Evolutionary conservation across 2,329 filamentous ascomycete species (phyloP).

Genomic region (Cordyceps militaris): DNA sequence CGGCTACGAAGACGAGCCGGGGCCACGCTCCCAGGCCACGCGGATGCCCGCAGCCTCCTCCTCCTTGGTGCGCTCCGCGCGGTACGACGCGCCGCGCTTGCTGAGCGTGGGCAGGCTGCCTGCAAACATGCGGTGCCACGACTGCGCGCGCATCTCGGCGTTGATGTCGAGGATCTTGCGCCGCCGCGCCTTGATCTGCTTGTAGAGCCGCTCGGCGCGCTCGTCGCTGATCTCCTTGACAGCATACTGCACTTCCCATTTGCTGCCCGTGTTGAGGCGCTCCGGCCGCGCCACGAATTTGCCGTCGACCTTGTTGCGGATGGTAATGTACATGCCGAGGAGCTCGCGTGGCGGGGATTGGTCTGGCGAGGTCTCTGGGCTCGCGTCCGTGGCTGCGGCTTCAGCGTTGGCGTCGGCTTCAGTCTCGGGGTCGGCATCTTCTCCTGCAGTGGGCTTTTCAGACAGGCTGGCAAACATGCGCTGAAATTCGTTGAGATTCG

Average conservation of each 20-base stretch:
- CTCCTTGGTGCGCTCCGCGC: constrained; percentile 45
- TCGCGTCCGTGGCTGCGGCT: background rate
- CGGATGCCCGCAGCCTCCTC: constrained; percentile 41
- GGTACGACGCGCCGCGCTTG: constrained; percentile 50
- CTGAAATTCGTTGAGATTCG: constrained; percentile 43
- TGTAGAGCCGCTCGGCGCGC: constrained; percentile 47
- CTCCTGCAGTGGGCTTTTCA: constrained; percentile 23
- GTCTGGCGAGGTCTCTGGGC: background rate
- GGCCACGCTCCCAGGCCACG: constrained; percentile 37
- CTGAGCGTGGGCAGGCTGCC: constrained; percentile 36
- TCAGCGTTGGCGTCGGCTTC: constrained; percentile 8
- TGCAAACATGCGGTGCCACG: constrained; percentile 41
- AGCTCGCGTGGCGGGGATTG: constrained; percentile 30
- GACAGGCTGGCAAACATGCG: constrained; percentile 44
- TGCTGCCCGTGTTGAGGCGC: constrained; percentile 28
- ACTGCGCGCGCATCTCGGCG: constrained; percentile 32
- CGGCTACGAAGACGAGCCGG: background rate
- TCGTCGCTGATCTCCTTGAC: constrained; percentile 52
- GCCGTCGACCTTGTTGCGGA: constrained; percentile 67
- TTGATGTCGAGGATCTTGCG: constrained; percentile 36
- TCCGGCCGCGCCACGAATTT: constrained; percentile 54
- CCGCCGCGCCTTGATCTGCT: constrained; percentile 49
- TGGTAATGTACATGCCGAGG: constrained; percentile 63
- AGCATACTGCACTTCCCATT: constrained; percentile 76
- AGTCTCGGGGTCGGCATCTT: background rate